Evolutionary conservation across 257 asterid species (phyloP).

Genomic region (Solanum paucissectum): DNA sequence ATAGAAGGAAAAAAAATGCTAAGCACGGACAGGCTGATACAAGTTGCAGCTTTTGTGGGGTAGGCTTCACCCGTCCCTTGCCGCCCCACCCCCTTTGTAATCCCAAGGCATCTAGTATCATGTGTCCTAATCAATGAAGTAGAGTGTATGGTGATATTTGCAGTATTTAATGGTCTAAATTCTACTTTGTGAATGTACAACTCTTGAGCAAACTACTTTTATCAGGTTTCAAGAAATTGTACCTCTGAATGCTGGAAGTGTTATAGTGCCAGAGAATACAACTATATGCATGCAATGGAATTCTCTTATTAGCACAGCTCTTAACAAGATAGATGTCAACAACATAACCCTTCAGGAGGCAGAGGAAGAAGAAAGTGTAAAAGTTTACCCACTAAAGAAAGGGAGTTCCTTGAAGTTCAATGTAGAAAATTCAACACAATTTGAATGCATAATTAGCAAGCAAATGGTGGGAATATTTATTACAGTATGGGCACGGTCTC

Average conservation of each 20-base stretch:
- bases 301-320: slow-evolving; percentile 39
- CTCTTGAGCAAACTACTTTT: background rate
- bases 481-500: slow-evolving; percentile 42
- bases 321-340: slow-evolving; percentile 24
- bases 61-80: background rate
- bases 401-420: slow-evolving; percentile 14
- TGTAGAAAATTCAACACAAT: slow-evolving; percentile 11
- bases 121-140: background rate
- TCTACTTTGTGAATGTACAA: background rate
- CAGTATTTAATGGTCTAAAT: background rate
- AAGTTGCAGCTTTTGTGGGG: background rate
- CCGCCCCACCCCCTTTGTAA: background rate
- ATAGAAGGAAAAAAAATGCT: background rate
- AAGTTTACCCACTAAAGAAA: slow-evolving; percentile 23
- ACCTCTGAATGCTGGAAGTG: slow-evolving; percentile 52
- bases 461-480: slow-evolving; percentile 59
- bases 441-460: slow-evolving; percentile 41
- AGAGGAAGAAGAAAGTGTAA: slow-evolving; percentile 35
- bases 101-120: background rate
- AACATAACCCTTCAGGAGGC: slow-evolving; percentile 12
- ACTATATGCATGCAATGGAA: slow-evolving; percentile 40
- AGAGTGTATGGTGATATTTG: background rate
- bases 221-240: slow-evolving; percentile 69
- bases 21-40: background rate
- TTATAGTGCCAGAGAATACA: slow-evolving; percentile 30